Base-by-base conservation (phyloP, 2,329 filamentous ascomycete species). In the Byssothecium circinans region DNA sequence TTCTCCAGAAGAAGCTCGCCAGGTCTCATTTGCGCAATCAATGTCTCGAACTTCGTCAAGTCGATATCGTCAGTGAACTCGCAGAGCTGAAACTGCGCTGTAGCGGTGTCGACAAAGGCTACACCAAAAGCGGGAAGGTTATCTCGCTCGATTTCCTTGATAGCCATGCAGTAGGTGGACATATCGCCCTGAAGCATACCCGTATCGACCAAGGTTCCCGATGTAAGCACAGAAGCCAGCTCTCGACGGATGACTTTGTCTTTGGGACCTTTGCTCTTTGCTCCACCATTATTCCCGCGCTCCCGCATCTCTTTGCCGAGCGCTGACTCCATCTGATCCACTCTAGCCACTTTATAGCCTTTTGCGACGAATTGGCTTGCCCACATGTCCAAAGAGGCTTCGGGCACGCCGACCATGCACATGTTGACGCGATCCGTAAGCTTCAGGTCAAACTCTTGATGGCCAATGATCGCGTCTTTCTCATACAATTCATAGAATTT, bases 401-500 rank as follows among this genome's bases (percentile, higher is more conserved):
- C 94, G 0, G 94, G 94, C 0, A 99, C 94, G 52, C 94, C 94
- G 2, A 97, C 94, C 94, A 99, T 99, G 57, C 92, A 88, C 94
- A 99, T 99, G 69, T 99, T 99, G 69, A 99, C 94, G 45, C 94
- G 84, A 62, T 99, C 94, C 0, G 94, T 99, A 67, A 99, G 86
- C 75, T 99, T 99, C 47, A 99, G 81, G 70, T 99, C 94, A 61
- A 99, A 99, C 14, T 96, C 79, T 69, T 97, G 94, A 67, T 99
- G 91, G 4, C 94, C 94, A 46, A 97, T 86, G 0, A 92, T 96
- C 4, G 94, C 94, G 72, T 99, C 94, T 51, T 96, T 96, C 69
- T 99, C 94, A 65, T 97, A 99, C 0, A 99, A 80, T 69, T 99
- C 94, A 67, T 96, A 99, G 72, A 99, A 99, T 64, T 99, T 99